Base-by-base conservation (phyloP, 2,329 filamentous ascomycete genomes). In the Hymenoscyphus occultus region DNA sequence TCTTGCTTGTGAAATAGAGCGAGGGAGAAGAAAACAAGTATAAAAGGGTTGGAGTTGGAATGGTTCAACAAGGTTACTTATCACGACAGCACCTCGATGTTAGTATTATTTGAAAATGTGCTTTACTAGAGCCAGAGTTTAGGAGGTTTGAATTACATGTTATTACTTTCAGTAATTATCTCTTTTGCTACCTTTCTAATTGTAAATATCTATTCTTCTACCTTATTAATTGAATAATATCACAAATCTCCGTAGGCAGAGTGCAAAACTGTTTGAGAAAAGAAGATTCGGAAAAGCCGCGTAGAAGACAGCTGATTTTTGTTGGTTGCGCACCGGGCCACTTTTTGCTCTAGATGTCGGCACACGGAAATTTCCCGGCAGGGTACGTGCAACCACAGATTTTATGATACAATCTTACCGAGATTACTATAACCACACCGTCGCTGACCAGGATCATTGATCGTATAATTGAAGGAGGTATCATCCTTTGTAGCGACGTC, bases 131-230 rank as follows among this genome's bases (percentile, higher is more conserved):
- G 39, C 39, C 39, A 14, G 39, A 40, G 39, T 40, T 40, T 40
- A 40, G 9, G 9, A 35, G 32, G 32, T 35, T 35, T 35, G 32
- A 35, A 35, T 35, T 35, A 35, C 32, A 35, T 35, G 32, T 35
- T 35, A 35, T 35, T 35, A 35, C 32, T 35, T 35, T 35, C 32
- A 5, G 4, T 42, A 42, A 16, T 42, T 16, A 42, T 42, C 16
- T 42, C 40, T 42, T 35, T 35, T 35, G 32, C 32, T 7, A 35
- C 32, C 32, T 35, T 35, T 35, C n/a, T 35, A 35, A 35, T 35
- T 35, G 32, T 7, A 35, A 35, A 35, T 7, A 35, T 35, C 32
- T 35, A 35, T 69, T 74, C 71, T 16, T 10, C 40, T 16, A 16
- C 40, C 40, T 16, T 42, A 16, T 13, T 16, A 16, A 42, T 42